Base-by-base conservation (phyloP, 177 flowering plant genomes). In the Tripterygium wilfordii region DNA sequence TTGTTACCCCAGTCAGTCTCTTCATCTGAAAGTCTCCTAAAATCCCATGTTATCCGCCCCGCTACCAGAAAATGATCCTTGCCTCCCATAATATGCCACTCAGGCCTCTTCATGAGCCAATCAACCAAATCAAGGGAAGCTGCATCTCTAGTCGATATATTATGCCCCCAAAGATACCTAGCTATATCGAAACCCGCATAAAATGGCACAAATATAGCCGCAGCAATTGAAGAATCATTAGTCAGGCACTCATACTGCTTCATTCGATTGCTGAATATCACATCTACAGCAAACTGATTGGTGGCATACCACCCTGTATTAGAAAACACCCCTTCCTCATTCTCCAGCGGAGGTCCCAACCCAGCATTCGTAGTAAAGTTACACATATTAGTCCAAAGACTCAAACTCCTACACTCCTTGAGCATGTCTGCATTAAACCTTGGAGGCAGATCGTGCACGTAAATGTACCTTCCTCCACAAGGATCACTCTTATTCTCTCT, bases 21-120 rank as follows among this genome's bases (percentile, higher is more conserved):
- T 3, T 44, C 46, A 15, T 92, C 99, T 5, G 75, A 36, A 29
- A 77, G 46, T 33, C 99, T 76, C 63, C 96, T 69, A 27, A 92
- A 86, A 66, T 92, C 99, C 97, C 97, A 92, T 0, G 96, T 79
- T 32, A 92, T 89, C 70, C 99, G 72, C 19, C 99, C 99, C 0
- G 92, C 95, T 39, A 89, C 97, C 28, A 92, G 79, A 54, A 92
- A 92, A 65, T 92, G 99, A 50, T 92, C 99, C 58, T 62, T 82
- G 8, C 99, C 99, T 23, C 71, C 79, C 99, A 89, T 92, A 21
- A 79, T 68, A 14, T 53, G 67, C 97, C 96, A 86, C 66, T 92
- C 97, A 0, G 96, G 96, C 65, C 83, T 71, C 73, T 76, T 80
- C 63, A 45, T 62, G 8, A 92, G 79, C 97, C 96, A 89, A 49